Evolutionary conservation across 179 eudicot species (phyloP).

Genomic region (Spergularia azorica): DNA sequence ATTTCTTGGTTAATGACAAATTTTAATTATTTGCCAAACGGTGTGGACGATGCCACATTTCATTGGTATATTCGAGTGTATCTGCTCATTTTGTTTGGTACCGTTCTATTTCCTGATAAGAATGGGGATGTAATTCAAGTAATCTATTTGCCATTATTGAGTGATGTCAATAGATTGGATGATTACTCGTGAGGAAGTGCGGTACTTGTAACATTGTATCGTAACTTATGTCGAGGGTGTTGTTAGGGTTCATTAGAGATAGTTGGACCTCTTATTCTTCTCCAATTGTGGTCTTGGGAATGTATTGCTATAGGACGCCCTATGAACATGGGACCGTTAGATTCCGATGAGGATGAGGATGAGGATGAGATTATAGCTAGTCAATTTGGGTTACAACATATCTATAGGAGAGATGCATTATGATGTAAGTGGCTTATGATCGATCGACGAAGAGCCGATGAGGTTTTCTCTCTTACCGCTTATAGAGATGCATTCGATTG

Average conservation of each 20-base stretch:
- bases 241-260: neutral
- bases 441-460: too few species aligned
- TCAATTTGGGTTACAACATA: neutral
- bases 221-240: neutral
- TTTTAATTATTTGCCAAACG: neutral
- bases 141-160: neutral
- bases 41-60: neutral
- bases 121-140: neutral
- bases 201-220: neutral
- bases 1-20: neutral
- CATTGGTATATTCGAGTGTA: neutral
- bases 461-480: too few species aligned
- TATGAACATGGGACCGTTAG: neutral
- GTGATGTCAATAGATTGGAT: neutral
- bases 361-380: too few species aligned
- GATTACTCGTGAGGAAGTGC: neutral
- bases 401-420: neutral
- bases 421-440: too few species aligned
- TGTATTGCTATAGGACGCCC: neutral
- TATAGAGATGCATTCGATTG: too few species aligned
- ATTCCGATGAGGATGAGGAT: neutral
- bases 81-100: neutral
- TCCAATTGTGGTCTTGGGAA: neutral
- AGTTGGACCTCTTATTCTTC: neutral
- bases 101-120: neutral